A percentile compares a stretch with the other conserved stretches of the same genome.
Conservation (phyloP, 2,329 filamentous ascomycete species). For the Aspergillus oerlinghausenensis region DNA sequence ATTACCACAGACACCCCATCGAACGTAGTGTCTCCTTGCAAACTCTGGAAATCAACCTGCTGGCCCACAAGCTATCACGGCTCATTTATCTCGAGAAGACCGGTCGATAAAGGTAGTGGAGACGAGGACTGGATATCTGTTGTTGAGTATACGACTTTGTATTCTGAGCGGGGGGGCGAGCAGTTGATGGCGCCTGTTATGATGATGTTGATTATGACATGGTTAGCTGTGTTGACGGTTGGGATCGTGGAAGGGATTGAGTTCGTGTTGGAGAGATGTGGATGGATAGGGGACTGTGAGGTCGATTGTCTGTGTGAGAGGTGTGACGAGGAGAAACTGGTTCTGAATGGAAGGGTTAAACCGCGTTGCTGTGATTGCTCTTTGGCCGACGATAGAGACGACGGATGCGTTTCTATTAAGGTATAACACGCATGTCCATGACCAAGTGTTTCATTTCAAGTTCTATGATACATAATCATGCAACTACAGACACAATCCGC, state of each 20-base stretch:
- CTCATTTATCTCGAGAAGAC: background rate
- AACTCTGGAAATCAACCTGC: background rate
- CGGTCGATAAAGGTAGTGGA: background rate
- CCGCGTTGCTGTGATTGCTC: background rate
- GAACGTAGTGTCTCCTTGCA: background rate
- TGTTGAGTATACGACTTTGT: background rate
- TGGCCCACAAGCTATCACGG: background rate
- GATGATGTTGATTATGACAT: background rate
- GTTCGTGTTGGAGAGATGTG: background rate
- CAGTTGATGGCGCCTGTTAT: background rate
- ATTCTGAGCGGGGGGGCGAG: background rate
- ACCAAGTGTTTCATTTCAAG: background rate
- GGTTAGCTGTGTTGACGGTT: background rate
- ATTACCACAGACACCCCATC: background rate
- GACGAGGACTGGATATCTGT: background rate
- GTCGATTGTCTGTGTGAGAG: background rate
- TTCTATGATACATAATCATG: background rate
- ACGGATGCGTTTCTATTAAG: background rate
- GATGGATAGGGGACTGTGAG: background rate
- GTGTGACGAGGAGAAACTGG: background rate
- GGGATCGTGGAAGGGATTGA: background rate
- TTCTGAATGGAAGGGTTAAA: background rate
- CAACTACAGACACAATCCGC: background rate
- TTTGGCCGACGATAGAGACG: background rate
- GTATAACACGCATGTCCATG: background rate